Percentiles rank a stretch among this genome's conserved stretches.
These are phyloP conservation scores for Picochlorum sp. DNA, from an alignment of 139 green algal species.

Conservation along the genomic window DNA sequence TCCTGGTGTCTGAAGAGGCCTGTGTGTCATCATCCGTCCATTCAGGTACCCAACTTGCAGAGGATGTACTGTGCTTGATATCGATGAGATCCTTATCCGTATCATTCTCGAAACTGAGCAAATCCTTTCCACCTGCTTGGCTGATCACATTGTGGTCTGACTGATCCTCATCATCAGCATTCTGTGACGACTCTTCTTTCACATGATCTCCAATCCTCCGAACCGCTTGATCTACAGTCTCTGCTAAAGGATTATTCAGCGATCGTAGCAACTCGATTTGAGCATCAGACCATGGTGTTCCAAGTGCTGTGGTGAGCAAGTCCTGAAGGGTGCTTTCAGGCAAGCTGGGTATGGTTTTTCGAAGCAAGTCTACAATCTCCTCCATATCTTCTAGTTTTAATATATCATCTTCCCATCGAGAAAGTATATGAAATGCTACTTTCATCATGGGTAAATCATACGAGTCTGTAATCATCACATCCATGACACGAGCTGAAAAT, in stretches of 20 bases:
- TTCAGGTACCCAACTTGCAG: not conserved
- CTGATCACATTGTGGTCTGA: not conserved
- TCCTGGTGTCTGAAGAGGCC: not conserved
- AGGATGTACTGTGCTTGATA: not conserved
- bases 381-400: constrained; percentile 54
- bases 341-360: constrained; percentile 37
- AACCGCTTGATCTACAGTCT: constrained; percentile 41
- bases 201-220: constrained; percentile 15
- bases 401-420: constrained; percentile 27
- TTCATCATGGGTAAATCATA: constrained; percentile 57
- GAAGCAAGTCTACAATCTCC: constrained; percentile 51
- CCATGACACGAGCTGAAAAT: constrained; percentile 65
- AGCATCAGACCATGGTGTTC: not conserved
- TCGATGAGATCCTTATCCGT: not conserved
- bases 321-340: constrained; percentile 31
- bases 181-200: not conserved
- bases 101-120: not conserved
- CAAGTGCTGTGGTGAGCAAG: constrained; percentile 26
- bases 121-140: not conserved
- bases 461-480: constrained; percentile 55
- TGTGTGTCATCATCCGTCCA: not conserved
- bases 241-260: constrained; percentile 42
- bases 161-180: not conserved
- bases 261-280: constrained; percentile 27
- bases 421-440: constrained; percentile 46